Evolutionary conservation across 1,284 basidiomycete genomes (phyloP).

Genomic region (Grifola frondosa): DNA sequence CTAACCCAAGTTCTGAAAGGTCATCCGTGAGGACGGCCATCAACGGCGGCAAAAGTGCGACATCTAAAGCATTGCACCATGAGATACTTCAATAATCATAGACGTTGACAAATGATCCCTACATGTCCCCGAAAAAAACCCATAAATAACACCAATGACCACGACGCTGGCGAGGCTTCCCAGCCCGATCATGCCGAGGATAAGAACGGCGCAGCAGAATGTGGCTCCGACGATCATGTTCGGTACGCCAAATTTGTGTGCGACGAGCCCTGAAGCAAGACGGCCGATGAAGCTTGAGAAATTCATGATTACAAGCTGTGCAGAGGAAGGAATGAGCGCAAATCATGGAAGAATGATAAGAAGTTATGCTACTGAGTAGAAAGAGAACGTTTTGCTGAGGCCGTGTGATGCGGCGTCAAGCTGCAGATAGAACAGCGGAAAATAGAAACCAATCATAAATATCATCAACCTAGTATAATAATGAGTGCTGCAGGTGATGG

Average conservation of each 20-base stretch:
- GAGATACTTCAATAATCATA: background rate
- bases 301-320: slow-evolving; percentile 14
- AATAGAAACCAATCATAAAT: slow-evolving; percentile 14
- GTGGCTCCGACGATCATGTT: slow-evolving; percentile 10
- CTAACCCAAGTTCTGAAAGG: slow-evolving; percentile 19
- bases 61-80: slow-evolving; percentile 4
- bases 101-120: slow-evolving; percentile 2
- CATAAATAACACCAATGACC: slow-evolving; percentile 22
- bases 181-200: slow-evolving; percentile 20
- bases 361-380: slow-evolving; percentile 13
- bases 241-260: slow-evolving; percentile 13
- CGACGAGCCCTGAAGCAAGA: slow-evolving; percentile 12
- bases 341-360: background rate
- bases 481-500: background rate
- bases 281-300: slow-evolving; percentile 14
- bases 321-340: background rate
- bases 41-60: slow-evolving; percentile 15
- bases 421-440: slow-evolving; percentile 20
- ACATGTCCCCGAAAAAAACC: slow-evolving; percentile 21
- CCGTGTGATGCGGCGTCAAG: slow-evolving; percentile 18
- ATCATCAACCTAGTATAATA: slow-evolving; percentile 3
- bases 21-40: slow-evolving; percentile 17
- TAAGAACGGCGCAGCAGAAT: slow-evolving; percentile 10
- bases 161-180: slow-evolving; percentile 19
- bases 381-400: slow-evolving; percentile 16